Base-by-base conservation (phyloP, 2,329 filamentous ascomycete species). In the Monosporascus cannonballus region DNA sequence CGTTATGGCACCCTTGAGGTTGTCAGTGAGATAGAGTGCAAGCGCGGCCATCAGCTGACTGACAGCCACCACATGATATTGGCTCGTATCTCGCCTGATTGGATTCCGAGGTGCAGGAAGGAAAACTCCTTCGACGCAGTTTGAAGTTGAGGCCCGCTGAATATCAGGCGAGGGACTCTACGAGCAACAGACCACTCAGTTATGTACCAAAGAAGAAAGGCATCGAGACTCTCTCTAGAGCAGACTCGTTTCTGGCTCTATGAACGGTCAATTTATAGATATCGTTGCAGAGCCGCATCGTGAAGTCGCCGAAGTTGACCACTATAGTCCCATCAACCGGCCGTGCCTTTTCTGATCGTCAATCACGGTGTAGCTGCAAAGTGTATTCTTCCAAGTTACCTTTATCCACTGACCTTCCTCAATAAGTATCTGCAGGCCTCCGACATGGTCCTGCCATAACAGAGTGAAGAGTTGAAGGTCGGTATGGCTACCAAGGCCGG, bases 401-500 rank as follows among this genome's bases (percentile, higher is more conserved):
- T 69, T 72, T 38, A 76, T 67, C 73, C 72, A 76, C 49, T 74
- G 72, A 1, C 68, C 70, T 18, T 72, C 65, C 50, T 68, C 69
- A 25, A 70, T 74, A 36, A 76, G 55, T 9, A 76, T 67, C 56
- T 76, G 71, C 42, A 76, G 58, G 1, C 74, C 73, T 8, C 73
- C 72, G 27, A 68, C 64, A 51, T 59, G 67, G 55, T 76, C 73
- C 56, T 76, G 74, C 73, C 71, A 77, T 3, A 80, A 66, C 6
- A 80, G 67, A 0, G 77, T 81, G 51, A 81, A 76, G 34, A 78
- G 68, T 47, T 78, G 76, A 48, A 79, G 75, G 59, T 80, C 79
- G 1, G 77, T 81, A 58, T 79, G 79, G 17, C 73, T 76, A 9
- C 77, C 76, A 38, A 76, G 71, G 5, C 73, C 72, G 25, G 76